Evolutionary conservation across 116 monocot genomes (phyloP).

Genomic region (Papilionanthe hybrid): DNA sequence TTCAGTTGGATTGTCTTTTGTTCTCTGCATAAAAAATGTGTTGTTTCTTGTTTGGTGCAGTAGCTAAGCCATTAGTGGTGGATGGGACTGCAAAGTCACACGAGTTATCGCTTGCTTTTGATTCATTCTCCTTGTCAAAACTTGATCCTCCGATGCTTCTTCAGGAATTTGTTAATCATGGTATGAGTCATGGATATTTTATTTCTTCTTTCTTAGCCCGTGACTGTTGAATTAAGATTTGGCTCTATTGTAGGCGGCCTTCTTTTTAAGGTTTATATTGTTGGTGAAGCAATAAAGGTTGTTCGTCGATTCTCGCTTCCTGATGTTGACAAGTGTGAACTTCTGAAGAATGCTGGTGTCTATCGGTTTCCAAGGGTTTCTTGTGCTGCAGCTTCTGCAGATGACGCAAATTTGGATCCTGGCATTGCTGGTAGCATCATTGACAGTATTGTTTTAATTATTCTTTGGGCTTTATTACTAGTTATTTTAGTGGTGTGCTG

Average conservation of each 20-base stretch:
- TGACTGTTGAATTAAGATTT: neutral
- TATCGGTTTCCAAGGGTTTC: slow-evolving; percentile 91
- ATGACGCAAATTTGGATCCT: slow-evolving; percentile 90
- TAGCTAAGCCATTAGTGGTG: slow-evolving; percentile 79
- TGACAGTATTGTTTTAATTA: neutral
- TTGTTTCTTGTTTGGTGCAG: slow-evolving; percentile 37
- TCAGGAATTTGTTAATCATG: slow-evolving; percentile 97
- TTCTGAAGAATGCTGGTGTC: slow-evolving; percentile 52
- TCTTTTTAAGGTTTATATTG: slow-evolving; percentile 93
- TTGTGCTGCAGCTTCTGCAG: slow-evolving; percentile 81
- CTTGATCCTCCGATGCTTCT: slow-evolving; percentile 93
- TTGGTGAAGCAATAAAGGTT: slow-evolving; percentile 85
- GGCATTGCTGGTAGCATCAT: slow-evolving; percentile 59
- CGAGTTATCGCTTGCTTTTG: slow-evolving; percentile 81
- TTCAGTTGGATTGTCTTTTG: neutral
- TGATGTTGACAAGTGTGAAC: slow-evolving; percentile 51
- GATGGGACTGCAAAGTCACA: slow-evolving; percentile 91
- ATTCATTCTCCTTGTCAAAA: slow-evolving; percentile 65
- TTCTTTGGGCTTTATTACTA: neutral
- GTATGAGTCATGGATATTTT: slow-evolving; percentile 22
- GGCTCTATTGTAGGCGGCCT: slow-evolving; percentile 57
- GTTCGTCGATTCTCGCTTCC: slow-evolving; percentile 90
- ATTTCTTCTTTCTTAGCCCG: neutral
- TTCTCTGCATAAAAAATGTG: neutral
- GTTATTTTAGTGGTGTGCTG: neutral